A percentile compares a stretch with the other conserved stretches of the same genome.
phyloP scores from a whole-genome alignment of 352 stramenopile species.

The Phytophthora quininea region DNA sequence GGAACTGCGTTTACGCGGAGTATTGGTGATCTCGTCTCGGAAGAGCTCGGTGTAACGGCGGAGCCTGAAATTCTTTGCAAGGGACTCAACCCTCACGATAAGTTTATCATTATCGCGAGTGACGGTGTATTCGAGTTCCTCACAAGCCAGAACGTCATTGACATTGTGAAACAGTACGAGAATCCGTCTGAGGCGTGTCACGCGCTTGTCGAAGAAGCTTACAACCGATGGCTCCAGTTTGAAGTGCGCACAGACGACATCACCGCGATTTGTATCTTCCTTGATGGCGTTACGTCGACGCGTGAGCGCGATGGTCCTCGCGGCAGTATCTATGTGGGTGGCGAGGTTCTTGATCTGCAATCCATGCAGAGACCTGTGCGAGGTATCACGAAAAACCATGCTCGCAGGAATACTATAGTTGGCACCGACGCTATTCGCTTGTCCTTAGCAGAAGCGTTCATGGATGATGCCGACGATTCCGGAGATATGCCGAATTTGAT shows the following conservation, averaged over 20 bases:
- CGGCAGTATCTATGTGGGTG: slow-evolving; percentile 84
- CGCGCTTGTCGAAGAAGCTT: slow-evolving; percentile 90
- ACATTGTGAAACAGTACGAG: slow-evolving; percentile 88
- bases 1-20: slow-evolving; percentile 98
- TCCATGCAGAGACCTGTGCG: slow-evolving; percentile 87
- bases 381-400: slow-evolving; percentile 67
- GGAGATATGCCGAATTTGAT: slow-evolving; percentile 26
- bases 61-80: slow-evolving; percentile 94
- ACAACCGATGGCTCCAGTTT: slow-evolving; percentile 94
- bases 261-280: slow-evolving; percentile 90
- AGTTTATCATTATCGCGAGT: slow-evolving; percentile 93
- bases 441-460: slow-evolving; percentile 67
- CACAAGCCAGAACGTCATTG: slow-evolving; percentile 93
- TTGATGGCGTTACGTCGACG: slow-evolving; percentile 66
- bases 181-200: slow-evolving; percentile 91
- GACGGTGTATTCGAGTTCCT: slow-evolving; percentile 97
- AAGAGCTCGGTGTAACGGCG: slow-evolving; percentile 91
- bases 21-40: slow-evolving; percentile 94
- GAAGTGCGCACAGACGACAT: slow-evolving; percentile 96
- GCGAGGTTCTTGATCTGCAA: slow-evolving; percentile 81
- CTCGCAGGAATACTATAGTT: slow-evolving; percentile 81
- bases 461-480: slow-evolving; percentile 37
- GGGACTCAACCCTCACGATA: slow-evolving; percentile 86
- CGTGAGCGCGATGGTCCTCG: slow-evolving; percentile 66
- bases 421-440: slow-evolving; percentile 85